Evolutionary conservation across 2,329 filamentous ascomycete genomes (phyloP), one percentile per base, ranked within the genome.

Genomic region (Neoarthrinium moseri): DNA sequence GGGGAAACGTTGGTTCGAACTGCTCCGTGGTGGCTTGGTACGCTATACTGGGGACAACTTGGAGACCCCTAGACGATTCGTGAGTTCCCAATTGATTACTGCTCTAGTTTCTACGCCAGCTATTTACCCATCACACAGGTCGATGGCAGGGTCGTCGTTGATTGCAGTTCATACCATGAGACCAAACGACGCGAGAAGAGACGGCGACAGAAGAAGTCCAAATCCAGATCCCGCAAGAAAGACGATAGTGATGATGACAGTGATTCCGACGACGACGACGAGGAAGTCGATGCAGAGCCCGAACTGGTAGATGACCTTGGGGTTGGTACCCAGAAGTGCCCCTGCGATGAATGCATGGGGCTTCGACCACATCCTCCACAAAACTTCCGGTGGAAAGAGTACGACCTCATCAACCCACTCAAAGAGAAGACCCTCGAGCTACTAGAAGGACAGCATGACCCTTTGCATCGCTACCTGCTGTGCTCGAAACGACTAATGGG

Each of bases 391-490:
- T n/a, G n/a, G n/a, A n/a, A n/a, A n/a, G n/a, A n/a, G n/a, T n/a
- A n/a, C n/a, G n/a, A n/a, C n/a, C n/a, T n/a, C n/a, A n/a, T n/a
- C n/a, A n/a, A n/a, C n/a, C n/a, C n/a, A n/a, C n/a, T n/a, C n/a
- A n/a, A n/a, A n/a, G 5, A 15, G 41, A 35, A 36, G 22, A 37
- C 12, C 15, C 27, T 49, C 8, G 43, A 46, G 3, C 22, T 46
- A 17, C 12, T 26, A 11, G 37, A 41, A 4, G 35, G 21, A 27
- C 17, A 8, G 21, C 3, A 24, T 23, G 37, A 41, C 15, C 12
- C n/a, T 27, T 23, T 27, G 17, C 43, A 49, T 43, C 30, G 47
- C 12, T 49, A 43, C 26, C 36, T 49, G 22, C 26, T 49, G 15
- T 49, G 37, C 11, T 32, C 37, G 4, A 37, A 33, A 12, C 18